Evolutionary conservation across 2,329 filamentous ascomycete species (phyloP).

Genomic region (Alternaria conjuncta): DNA sequence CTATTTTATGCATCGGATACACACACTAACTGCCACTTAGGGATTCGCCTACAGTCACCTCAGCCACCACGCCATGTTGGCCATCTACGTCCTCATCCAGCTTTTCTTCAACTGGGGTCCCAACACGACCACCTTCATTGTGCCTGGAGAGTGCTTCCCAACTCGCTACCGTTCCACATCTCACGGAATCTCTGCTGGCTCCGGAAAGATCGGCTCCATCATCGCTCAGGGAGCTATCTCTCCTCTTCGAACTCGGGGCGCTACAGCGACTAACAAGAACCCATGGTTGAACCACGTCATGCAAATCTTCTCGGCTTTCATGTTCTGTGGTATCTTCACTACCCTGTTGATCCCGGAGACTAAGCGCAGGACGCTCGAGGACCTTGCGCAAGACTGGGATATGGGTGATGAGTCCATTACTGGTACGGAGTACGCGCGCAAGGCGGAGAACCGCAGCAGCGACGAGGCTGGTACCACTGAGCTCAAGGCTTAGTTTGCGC

Average conservation of each 20-base stretch:
- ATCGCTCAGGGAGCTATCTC: conserved; percentile 57
- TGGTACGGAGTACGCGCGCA: conserved; percentile 25
- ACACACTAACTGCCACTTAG: neutral
- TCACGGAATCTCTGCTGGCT: conserved; percentile 58
- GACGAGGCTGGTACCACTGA: conserved; percentile 23
- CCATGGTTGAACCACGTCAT: conserved; percentile 77
- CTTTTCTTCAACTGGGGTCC: conserved; percentile 61
- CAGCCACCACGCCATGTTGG: conserved; percentile 50
- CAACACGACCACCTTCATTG: conserved; percentile 60
- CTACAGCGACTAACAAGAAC: conserved; percentile 45
- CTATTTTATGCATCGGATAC: accelerated
- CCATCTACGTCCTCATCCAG: conserved; percentile 56
- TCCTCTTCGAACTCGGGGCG: conserved; percentile 60
- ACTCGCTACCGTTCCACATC: conserved; percentile 58
- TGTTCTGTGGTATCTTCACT: conserved; percentile 73
- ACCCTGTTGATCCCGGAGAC: conserved; percentile 78
- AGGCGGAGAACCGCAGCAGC: conserved; percentile 26
- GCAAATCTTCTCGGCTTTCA: conserved; percentile 80
- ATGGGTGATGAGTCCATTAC: conserved; percentile 44
- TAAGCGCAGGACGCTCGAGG: conserved; percentile 75
- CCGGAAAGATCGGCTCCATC: conserved; percentile 58
- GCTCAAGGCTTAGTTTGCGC: conserved; percentile 9
- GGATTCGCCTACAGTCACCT: conserved; percentile 46
- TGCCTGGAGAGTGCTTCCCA: conserved; percentile 59
- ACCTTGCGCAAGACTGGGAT: conserved; percentile 59